These are phyloP conservation scores for Papilionanthe hybrid DNA, from an alignment of 116 monocot species.

Conservation along the genomic window DNA sequence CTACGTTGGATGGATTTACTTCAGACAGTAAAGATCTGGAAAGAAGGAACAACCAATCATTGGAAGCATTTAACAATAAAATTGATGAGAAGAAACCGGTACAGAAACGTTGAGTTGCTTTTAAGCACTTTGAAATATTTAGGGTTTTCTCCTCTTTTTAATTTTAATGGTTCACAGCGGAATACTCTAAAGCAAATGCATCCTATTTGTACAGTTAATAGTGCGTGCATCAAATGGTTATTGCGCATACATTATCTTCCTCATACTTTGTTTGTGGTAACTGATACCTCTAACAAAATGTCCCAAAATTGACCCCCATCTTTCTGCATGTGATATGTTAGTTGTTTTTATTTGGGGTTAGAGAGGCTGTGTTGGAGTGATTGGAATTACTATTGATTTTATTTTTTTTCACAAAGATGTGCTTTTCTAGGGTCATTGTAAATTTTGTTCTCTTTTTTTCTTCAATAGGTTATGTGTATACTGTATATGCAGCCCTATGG, in stretches of 20 bases:
- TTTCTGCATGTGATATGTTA: background rate
- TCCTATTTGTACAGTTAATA: background rate
- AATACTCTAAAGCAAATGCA: background rate
- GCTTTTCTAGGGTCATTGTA: background rate
- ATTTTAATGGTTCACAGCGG: background rate
- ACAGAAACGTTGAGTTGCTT: slow-evolving; percentile 6
- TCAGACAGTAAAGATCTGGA: slow-evolving; percentile 48
- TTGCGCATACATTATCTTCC: background rate
- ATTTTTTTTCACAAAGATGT: background rate
- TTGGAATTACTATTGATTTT: background rate
- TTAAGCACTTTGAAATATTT: background rate
- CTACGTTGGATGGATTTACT: slow-evolving; percentile 53
- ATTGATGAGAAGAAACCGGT: slow-evolving; percentile 78
- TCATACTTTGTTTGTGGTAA: background rate
- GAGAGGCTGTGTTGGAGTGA: background rate
- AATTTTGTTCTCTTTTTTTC: background rate
- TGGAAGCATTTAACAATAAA: slow-evolving; percentile 52
- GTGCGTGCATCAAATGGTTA: background rate
- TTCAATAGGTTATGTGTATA: background rate
- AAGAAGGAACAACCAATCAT: slow-evolving; percentile 48
- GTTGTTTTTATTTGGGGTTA: background rate
- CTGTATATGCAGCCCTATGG: background rate
- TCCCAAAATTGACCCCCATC: background rate
- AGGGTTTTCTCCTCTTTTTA: background rate
- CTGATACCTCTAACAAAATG: background rate